phyloP scores from a whole-genome alignment of 2,329 filamentous ascomycete genomes.

The Blastomyces emzantsi region DNA sequence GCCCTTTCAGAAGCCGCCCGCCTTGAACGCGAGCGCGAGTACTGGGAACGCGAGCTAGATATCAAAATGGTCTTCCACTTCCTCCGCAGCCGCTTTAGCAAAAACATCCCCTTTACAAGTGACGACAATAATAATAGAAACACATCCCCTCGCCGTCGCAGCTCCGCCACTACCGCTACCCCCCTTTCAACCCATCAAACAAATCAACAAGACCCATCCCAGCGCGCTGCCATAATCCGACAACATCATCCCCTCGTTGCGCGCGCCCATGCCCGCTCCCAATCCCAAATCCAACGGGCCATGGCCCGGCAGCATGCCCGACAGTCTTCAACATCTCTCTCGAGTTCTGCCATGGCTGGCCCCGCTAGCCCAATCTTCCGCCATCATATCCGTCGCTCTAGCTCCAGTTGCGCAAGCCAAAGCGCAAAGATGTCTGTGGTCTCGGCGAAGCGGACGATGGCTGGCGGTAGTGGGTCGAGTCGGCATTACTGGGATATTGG shows the following conservation, averaged over 20 bases:
- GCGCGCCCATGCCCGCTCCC: slow-evolving; percentile 37
- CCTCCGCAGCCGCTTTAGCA: slow-evolving; percentile 63
- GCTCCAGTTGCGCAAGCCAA: slow-evolving; percentile 75
- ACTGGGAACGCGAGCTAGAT: slow-evolving; percentile 91
- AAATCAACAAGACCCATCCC: slow-evolving; percentile 54
- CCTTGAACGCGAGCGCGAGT: slow-evolving; percentile 54
- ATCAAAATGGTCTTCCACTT: slow-evolving; percentile 88
- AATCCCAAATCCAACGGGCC: slow-evolving; percentile 33
- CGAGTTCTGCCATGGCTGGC: background rate
- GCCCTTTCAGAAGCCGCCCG: slow-evolving; percentile 32
- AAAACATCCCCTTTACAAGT: slow-evolving; percentile 33
- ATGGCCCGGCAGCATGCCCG: slow-evolving; percentile 16
- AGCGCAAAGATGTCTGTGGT: slow-evolving; percentile 64
- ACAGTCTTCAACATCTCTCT: slow-evolving; percentile 19
- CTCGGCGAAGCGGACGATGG: slow-evolving; percentile 50
- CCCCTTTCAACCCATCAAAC: slow-evolving; percentile 43
- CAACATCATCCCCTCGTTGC: slow-evolving; percentile 83
- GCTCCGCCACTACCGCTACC: slow-evolving; percentile 10
- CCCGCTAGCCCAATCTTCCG: slow-evolving; percentile 24
- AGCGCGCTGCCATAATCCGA: slow-evolving; percentile 72
- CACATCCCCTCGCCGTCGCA: slow-evolving; percentile 19
- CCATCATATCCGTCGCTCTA: slow-evolving; percentile 40
- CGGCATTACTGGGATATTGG: slow-evolving; percentile 91
- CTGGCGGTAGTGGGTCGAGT: slow-evolving; percentile 57
- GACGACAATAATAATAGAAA: slow-evolving; percentile 32